Conservation (phyloP, 1,139 yeast species). For the Lodderomyces parapsilosis region DNA sequence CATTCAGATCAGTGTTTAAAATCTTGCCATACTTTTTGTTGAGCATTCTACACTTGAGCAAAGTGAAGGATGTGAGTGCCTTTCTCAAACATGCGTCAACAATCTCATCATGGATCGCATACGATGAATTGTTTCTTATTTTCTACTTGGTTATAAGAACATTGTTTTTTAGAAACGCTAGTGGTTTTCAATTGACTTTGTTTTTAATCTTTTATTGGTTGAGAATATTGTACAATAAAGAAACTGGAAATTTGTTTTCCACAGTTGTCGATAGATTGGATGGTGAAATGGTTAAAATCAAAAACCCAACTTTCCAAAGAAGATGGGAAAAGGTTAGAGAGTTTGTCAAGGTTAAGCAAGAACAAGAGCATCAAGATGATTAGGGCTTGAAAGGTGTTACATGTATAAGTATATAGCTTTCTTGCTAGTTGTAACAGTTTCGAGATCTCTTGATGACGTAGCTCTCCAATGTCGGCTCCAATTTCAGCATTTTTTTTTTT, state of each 20-base stretch:
- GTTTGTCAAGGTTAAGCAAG: constrained; percentile 36
- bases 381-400: neutral
- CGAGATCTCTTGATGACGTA: too few species aligned
- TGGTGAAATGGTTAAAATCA: constrained; percentile 34
- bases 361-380: constrained; percentile 8
- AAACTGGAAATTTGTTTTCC: constrained; percentile 45
- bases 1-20: constrained; percentile 66
- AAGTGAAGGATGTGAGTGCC: constrained; percentile 37
- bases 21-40: constrained; percentile 57
- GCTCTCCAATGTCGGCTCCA: too few species aligned
- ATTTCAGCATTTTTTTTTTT: neutral
- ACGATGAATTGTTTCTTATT: constrained; percentile 57
- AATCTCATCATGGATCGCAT: constrained; percentile 54
- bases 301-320: constrained; percentile 47
- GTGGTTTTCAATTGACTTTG: constrained; percentile 64
- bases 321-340: constrained; percentile 43
- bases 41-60: constrained; percentile 55
- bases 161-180: constrained; percentile 57
- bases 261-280: constrained; percentile 45
- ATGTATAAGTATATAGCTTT: neutral
- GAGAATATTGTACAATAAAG: constrained; percentile 55
- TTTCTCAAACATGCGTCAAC: constrained; percentile 37
- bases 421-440: neutral
- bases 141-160: constrained; percentile 58
- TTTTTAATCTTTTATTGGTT: constrained; percentile 68